These are phyloP conservation scores for Albugo candida DNA, from an alignment of 352 stramenopile species.

Conservation along the genomic window DNA sequence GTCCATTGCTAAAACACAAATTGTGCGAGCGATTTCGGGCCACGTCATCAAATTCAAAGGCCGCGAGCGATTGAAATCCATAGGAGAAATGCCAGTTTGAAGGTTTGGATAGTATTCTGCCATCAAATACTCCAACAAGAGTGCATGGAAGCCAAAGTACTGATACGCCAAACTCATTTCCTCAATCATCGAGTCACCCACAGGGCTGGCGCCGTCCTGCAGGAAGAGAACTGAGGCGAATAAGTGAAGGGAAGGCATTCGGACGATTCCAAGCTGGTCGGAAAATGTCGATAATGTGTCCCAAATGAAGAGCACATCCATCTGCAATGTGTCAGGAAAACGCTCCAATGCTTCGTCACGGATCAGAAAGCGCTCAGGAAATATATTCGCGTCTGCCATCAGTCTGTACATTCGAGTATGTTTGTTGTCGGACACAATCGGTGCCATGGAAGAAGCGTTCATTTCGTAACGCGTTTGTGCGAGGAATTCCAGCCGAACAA, in stretches of 20 bases:
- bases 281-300: slow-evolving; percentile 59
- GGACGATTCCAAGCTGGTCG: slow-evolving; percentile 28
- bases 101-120: slow-evolving; percentile 46
- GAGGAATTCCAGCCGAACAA: slow-evolving; percentile 25
- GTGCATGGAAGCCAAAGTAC: slow-evolving; percentile 29
- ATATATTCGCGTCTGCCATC: slow-evolving; percentile 3
- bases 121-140: slow-evolving; percentile 28
- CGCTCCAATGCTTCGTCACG: slow-evolving; percentile 16
- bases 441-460: not conserved
- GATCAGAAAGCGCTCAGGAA: slow-evolving; percentile 18
- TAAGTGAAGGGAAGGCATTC: slow-evolving; percentile 22
- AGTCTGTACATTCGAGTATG: no score
- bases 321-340: slow-evolving; percentile 20
- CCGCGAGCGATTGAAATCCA: slow-evolving; percentile 50
- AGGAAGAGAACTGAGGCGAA: slow-evolving; percentile 35
- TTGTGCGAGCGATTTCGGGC: slow-evolving; percentile 57
- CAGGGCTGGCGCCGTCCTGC: slow-evolving; percentile 21
- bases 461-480: not conserved
- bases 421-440: not conserved
- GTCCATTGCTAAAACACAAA: slow-evolving; percentile 56
- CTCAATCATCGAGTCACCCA: slow-evolving; percentile 25
- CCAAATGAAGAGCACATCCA: slow-evolving; percentile 54
- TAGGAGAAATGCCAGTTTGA: slow-evolving; percentile 41
- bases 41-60: slow-evolving; percentile 62
- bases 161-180: slow-evolving; percentile 23